These are phyloP conservation scores for Aurantiochytrium sp. DNA, from an alignment of 108 stramenopile genomes.

Conservation along the genomic window DNA sequence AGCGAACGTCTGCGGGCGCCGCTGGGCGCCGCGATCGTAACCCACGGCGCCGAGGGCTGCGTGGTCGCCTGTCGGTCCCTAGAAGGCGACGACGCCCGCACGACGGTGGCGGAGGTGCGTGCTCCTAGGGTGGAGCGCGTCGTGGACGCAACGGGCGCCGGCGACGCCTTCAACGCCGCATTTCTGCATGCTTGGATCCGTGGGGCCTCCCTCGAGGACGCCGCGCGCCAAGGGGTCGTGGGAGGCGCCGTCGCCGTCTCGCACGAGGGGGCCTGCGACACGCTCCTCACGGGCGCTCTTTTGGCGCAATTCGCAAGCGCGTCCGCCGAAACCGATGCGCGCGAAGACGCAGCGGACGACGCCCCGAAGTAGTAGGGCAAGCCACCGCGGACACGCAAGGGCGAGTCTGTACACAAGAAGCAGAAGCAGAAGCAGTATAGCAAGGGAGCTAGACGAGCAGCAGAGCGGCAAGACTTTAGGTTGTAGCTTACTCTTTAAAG, in stretches of 20 bases:
- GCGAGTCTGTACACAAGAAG: too few species aligned
- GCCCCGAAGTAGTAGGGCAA: too few species aligned
- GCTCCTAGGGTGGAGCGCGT: not conserved
- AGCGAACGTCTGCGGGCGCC: not conserved
- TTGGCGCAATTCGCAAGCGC: not conserved
- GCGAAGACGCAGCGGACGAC: too few species aligned
- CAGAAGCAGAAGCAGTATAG: too few species aligned
- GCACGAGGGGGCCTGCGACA: not conserved
- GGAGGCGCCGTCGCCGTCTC: not conserved
- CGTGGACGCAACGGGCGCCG: slow-evolving; percentile 2
- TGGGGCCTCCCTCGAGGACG: not conserved
- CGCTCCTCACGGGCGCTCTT: not conserved
- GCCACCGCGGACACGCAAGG: too few species aligned
- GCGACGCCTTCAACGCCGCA: slow-evolving; percentile 3
- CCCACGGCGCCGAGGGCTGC: not conserved
- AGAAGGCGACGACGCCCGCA: not conserved
- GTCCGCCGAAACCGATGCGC: too few species aligned
- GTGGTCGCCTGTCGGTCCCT: not conserved
- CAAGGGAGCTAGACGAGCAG: too few species aligned
- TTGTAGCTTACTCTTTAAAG: too few species aligned
- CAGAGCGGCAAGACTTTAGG: too few species aligned
- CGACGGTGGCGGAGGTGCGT: not conserved
- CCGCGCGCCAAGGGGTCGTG: not conserved
- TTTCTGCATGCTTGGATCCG: not conserved
- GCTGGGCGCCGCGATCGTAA: not conserved